phyloP scores from a whole-genome alignment of 1,284 basidiomycete species.

The Boletus holoroseus region DNA sequence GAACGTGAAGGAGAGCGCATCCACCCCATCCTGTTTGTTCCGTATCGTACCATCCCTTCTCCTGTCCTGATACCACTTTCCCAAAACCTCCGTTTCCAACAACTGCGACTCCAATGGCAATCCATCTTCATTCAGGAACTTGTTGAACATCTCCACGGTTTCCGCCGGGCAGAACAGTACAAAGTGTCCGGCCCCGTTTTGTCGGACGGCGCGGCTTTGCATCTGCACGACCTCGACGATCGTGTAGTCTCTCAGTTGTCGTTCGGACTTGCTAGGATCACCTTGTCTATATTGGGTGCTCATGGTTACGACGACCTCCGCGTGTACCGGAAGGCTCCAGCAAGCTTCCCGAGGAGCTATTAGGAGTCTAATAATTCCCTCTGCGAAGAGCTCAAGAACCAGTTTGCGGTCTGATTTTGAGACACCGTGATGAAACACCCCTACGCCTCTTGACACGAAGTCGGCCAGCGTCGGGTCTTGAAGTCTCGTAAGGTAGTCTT shows the following conservation, averaged over 20 bases:
- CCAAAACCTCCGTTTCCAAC: constrained; percentile 48
- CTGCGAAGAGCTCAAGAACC: constrained; percentile 79
- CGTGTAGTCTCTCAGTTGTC: constrained; percentile 74
- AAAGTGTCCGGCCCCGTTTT: constrained; percentile 62
- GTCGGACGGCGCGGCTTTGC: constrained; percentile 80
- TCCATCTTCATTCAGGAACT: constrained; percentile 82
- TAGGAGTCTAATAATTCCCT: constrained; percentile 78
- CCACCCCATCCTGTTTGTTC: constrained; percentile 66
- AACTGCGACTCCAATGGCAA: constrained; percentile 84
- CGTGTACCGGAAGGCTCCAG: constrained; percentile 82
- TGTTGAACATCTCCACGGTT: constrained; percentile 69
- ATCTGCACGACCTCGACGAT: constrained; percentile 83
- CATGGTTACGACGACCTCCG: constrained; percentile 82
- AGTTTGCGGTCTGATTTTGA: constrained; percentile 66
- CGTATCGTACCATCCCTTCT: constrained; percentile 39
- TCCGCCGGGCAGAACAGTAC: constrained; percentile 86
- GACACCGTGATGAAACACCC: constrained; percentile 79
- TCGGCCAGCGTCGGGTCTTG: constrained; percentile 66
- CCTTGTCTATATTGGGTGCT: constrained; percentile 82
- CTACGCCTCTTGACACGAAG: constrained; percentile 84
- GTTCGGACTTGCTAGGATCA: constrained; percentile 46
- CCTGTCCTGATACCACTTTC: constrained; percentile 48
- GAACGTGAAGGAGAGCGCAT: constrained; percentile 79
- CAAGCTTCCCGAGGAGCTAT: constrained; percentile 79
- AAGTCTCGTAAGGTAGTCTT: constrained; percentile 58